phyloP scores from a whole-genome alignment of 1,139 yeast species.

The Magnusiomyces ingens region DNA sequence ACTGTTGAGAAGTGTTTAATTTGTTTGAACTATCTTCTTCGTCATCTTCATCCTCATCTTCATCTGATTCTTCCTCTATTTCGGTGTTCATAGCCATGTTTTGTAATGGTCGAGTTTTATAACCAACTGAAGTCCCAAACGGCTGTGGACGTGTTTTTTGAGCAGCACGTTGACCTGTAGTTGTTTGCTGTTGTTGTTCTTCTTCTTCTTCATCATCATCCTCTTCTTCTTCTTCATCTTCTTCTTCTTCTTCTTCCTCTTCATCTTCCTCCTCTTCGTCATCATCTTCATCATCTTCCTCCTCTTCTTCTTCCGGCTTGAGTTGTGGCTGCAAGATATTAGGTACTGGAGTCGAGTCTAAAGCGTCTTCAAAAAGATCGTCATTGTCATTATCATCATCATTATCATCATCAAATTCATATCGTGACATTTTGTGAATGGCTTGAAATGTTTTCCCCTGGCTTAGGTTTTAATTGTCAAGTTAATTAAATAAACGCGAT shows the following conservation, averaged over 20 bases:
- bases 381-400: conserved; percentile 25
- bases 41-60: conserved; percentile 8
- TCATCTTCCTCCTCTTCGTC: conserved; percentile 18
- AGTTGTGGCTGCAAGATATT: conserved; percentile 12
- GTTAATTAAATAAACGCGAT: too few species aligned
- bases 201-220: conserved; percentile 20
- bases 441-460: too few species aligned
- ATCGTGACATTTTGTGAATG: conserved; percentile 10
- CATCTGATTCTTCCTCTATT: conserved; percentile 14
- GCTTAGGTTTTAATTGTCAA: too few species aligned
- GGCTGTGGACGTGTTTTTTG: too few species aligned
- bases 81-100: conserved; percentile 1
- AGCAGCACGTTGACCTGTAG: conserved; percentile 4
- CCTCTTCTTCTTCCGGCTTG: conserved; percentile 18
- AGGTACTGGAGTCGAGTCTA: conserved; percentile 22
- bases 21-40: too few species aligned
- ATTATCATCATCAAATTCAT: conserved; percentile 13
- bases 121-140: background rate
- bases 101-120: conserved; percentile 12
- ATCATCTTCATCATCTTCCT: conserved; percentile 17
- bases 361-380: conserved; percentile 27
- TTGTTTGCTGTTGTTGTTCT: too few species aligned
- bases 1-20: too few species aligned
- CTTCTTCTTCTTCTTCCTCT: conserved; percentile 20
- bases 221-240: conserved; percentile 21